A percentile compares a stretch with the other conserved stretches of the same genome.
phyloP scores from a whole-genome alignment of 2,329 filamentous ascomycete genomes.

The Tolypocladium inflatum region DNA sequence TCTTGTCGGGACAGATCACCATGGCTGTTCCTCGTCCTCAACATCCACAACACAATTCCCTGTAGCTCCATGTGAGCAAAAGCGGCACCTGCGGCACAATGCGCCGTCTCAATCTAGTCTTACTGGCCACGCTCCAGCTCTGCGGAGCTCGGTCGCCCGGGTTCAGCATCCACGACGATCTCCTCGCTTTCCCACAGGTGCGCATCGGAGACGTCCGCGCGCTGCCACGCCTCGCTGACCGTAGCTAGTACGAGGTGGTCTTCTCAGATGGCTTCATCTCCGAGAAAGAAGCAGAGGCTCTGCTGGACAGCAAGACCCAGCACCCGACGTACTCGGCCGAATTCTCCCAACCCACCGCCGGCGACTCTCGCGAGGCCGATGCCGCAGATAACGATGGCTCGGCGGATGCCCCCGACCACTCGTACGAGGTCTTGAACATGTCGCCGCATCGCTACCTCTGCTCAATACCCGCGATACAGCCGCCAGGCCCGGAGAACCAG shows the following conservation, averaged over 20 bases:
- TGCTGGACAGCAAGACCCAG: slow-evolving; percentile 36
- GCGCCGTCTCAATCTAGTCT: slow-evolving; percentile 37
- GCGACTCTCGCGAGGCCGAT: slow-evolving; percentile 6
- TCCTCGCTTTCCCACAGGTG: slow-evolving; percentile 82
- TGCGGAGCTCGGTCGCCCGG: slow-evolving; percentile 38
- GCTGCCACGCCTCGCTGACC: neutral
- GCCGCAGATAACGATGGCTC: slow-evolving; percentile 15
- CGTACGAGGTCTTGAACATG: slow-evolving; percentile 67
- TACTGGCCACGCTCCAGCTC: slow-evolving; percentile 36
- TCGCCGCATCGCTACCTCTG: slow-evolving; percentile 70
- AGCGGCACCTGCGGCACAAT: slow-evolving; percentile 26
- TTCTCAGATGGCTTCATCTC: slow-evolving; percentile 66
- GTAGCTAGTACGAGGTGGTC: slow-evolving; percentile 62
- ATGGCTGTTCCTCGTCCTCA: neutral
- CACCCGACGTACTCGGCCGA: slow-evolving; percentile 30
- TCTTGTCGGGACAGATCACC: neutral
- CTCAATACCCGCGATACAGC: slow-evolving; percentile 63
- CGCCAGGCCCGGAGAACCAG: slow-evolving; percentile 46
- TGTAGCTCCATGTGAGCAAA: slow-evolving; percentile 18
- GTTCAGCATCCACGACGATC: slow-evolving; percentile 83
- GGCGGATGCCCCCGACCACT: slow-evolving; percentile 16
- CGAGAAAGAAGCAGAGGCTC: slow-evolving; percentile 56
- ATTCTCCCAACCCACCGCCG: slow-evolving; percentile 29
- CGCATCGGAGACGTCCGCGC: slow-evolving; percentile 10
- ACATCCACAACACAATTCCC: neutral